phyloP scores from a whole-genome alignment of 2,329 filamentous ascomycete species.

The Plenodomus biglobosus region DNA sequence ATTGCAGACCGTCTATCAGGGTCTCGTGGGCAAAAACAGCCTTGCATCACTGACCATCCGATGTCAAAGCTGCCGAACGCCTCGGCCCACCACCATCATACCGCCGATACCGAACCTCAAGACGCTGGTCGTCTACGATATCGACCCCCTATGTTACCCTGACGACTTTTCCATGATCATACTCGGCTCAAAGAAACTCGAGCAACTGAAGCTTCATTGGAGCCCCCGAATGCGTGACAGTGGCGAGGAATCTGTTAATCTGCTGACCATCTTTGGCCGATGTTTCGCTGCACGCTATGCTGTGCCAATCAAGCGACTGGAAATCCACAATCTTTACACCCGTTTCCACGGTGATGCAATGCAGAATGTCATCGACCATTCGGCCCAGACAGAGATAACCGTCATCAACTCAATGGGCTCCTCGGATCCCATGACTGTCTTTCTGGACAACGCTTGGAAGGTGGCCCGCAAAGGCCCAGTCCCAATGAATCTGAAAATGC shows the following conservation, averaged over 20 bases:
- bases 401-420: slow-evolving; percentile 57
- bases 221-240: slow-evolving; percentile 62
- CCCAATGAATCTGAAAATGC: slow-evolving; percentile 48
- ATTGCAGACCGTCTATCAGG: slow-evolving; percentile 60
- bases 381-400: slow-evolving; percentile 52
- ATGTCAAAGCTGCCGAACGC: slow-evolving; percentile 59
- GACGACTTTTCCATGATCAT: slow-evolving; percentile 63
- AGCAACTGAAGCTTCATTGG: slow-evolving; percentile 61
- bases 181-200: slow-evolving; percentile 55
- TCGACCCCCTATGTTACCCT: slow-evolving; percentile 65
- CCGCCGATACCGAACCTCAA: slow-evolving; percentile 59
- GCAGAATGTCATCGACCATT: slow-evolving; percentile 47
- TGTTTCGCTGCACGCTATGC: slow-evolving; percentile 52
- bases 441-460: slow-evolving; percentile 60
- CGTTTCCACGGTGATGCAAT: slow-evolving; percentile 52
- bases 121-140: slow-evolving; percentile 58
- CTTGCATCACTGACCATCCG: slow-evolving; percentile 58
- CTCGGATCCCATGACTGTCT: slow-evolving; percentile 52
- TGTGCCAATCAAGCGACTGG: slow-evolving; percentile 54
- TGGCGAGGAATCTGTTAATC: slow-evolving; percentile 59
- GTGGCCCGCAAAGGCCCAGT: slow-evolving; percentile 24
- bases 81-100: slow-evolving; percentile 58
- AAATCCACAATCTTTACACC: slow-evolving; percentile 61
- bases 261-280: slow-evolving; percentile 60
- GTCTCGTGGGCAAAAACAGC: slow-evolving; percentile 51